Conservation (phyloP, 2,329 filamentous ascomycete species). For the Drechslerella dactyloides region DNA sequence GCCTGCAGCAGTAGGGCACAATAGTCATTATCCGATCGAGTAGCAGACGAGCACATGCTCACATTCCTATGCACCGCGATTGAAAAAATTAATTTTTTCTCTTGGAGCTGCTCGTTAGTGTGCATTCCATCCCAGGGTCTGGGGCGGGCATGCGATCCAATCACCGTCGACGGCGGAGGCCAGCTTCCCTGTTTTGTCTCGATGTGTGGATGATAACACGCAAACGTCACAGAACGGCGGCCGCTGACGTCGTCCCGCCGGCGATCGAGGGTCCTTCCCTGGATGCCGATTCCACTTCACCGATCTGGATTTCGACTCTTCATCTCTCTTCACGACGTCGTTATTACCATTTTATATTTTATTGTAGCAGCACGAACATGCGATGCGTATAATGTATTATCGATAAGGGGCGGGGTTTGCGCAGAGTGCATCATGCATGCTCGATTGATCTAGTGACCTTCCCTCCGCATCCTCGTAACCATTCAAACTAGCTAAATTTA, state of each 20-base stretch:
- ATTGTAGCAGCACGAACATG: too few relatives aligned
- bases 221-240: constrained; percentile 39
- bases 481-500: too few relatives aligned
- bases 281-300: background rate
- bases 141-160: constrained; percentile 21
- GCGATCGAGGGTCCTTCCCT: background rate
- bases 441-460: background rate
- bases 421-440: background rate
- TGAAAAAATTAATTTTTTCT: background rate
- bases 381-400: background rate
- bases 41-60: background rate
- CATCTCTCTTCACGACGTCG: background rate
- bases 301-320: background rate
- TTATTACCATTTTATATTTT: too few relatives aligned
- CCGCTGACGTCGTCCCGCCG: constrained; percentile 7
- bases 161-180: constrained; percentile 8
- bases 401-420: constrained; percentile 1
- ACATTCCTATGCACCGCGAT: background rate
- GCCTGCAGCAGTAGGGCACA: background rate
- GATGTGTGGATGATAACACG: constrained; percentile 40
- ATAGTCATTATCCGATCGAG: constrained; percentile 10
- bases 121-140: constrained; percentile 36
- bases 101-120: constrained; percentile 14
- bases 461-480: too few relatives aligned
- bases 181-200: constrained; percentile 25